These are phyloP conservation scores for Carpinus viminea DNA, from an alignment of 306 rosid species.

Conservation along the genomic window DNA sequence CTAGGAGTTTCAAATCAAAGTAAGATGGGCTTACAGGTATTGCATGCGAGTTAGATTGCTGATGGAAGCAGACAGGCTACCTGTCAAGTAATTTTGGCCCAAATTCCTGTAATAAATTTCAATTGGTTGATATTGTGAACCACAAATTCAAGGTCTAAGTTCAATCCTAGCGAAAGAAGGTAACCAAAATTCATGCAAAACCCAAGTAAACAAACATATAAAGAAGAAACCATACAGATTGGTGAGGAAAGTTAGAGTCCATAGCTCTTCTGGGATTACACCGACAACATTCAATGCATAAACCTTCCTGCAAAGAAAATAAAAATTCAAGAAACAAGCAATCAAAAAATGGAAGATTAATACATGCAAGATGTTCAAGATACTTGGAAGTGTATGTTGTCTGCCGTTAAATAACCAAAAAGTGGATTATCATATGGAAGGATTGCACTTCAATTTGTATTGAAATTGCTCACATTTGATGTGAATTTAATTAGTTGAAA, in stretches of 20 bases:
- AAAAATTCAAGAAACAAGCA: neutral
- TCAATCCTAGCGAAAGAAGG: neutral
- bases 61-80: conserved; percentile 60
- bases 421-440: neutral
- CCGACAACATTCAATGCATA: neutral
- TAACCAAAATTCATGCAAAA: neutral
- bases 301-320: neutral
- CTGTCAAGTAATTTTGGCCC: conserved; percentile 64
- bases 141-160: neutral
- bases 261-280: neutral
- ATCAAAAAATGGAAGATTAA: neutral
- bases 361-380: neutral
- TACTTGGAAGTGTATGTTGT: neutral
- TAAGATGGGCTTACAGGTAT: conserved; percentile 50
- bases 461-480: neutral
- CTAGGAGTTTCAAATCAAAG: neutral
- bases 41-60: conserved; percentile 67
- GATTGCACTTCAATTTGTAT: neutral
- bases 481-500: neutral
- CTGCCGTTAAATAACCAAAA: neutral
- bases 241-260: neutral
- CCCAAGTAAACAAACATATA: neutral
- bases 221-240: conserved; percentile 34
- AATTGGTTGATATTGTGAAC: neutral
- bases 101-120: conserved; percentile 43